phyloP scores from a whole-genome alignment of 176 grass and related monocot genomes.

The Pharus latifolius region DNA sequence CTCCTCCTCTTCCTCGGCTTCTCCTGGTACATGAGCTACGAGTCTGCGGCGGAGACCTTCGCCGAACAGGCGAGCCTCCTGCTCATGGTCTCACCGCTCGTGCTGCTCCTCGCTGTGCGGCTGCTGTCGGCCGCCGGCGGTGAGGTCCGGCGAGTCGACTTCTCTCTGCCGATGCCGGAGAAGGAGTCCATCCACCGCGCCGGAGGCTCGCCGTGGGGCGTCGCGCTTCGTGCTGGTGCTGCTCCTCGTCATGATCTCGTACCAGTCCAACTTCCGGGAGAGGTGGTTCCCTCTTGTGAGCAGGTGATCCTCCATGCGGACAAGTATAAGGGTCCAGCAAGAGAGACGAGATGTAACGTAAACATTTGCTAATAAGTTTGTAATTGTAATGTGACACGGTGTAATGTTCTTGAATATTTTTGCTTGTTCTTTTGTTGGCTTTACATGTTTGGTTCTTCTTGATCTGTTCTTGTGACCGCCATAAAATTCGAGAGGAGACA shows the following conservation, averaged over 20 bases:
- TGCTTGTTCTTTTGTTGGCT: too few relatives aligned
- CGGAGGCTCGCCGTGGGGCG: constrained; percentile 63
- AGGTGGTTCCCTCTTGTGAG: constrained; percentile 52
- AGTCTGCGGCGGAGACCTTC: constrained; percentile 35
- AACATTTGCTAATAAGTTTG: neutral
- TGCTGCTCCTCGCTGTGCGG: constrained; percentile 47
- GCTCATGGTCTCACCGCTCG: constrained; percentile 42
- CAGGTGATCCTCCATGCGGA: too few relatives aligned
- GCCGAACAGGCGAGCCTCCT: constrained; percentile 25
- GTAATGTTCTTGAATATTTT: too few relatives aligned
- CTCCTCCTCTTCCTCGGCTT: constrained; percentile 41
- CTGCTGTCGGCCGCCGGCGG: constrained; percentile 20
- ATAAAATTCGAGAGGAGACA: too few relatives aligned
- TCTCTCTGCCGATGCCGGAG: constrained; percentile 39
- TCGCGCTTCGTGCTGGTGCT: constrained; percentile 43
- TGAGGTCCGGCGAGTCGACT: neutral
- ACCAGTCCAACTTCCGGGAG: constrained; percentile 57
- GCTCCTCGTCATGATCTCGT: constrained; percentile 69
- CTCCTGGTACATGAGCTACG: constrained; percentile 62
- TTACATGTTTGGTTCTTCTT: too few relatives aligned
- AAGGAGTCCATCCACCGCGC: constrained; percentile 55
- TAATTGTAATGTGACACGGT: too few relatives aligned
- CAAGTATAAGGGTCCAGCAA: too few relatives aligned
- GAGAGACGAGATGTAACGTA: too few relatives aligned
- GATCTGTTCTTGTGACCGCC: too few relatives aligned